Base-by-base conservation (phyloP, 306 rosid species). In the Castanea mollissima region DNA sequence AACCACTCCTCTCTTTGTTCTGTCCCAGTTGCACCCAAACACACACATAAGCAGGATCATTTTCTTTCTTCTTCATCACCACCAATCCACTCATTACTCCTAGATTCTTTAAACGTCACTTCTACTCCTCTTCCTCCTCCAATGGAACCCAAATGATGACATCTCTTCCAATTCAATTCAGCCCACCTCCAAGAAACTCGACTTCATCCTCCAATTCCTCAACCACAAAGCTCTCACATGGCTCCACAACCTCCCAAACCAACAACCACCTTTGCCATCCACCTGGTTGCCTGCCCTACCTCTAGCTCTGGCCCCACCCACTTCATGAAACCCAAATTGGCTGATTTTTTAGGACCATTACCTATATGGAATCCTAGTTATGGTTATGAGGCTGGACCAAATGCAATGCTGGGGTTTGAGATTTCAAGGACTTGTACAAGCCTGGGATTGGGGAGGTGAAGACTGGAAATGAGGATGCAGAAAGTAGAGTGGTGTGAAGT, bases 241-340 rank as follows among this genome's bases (percentile, higher is more conserved):
- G 19, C 71, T n/a, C 51, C 34, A 15, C 25, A 31, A 64, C 74
- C 62, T 73, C 70, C 55, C 58, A 25, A 44, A 7, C 46, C 46
- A 63, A 75, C 14, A 51, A 27, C 68, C 51, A 14, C 76, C 35
- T 79, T 16, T 21, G 88, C 97, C 2, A 91, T 91, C 44, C 97
- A 89, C 75, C 96, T 97, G n/a, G 57, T 73, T 92, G 97, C 20
- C 99, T 97, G 15, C 93, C 97, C 25, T 81, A 89, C 46, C 90
- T 91, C 20, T 94, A 91, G 55, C 74, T 92, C 78, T 83, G 99
- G 82, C 96, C 99, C 25, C 97, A 91, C 38, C 97, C 97, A 10
- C 85, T 94, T 67, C 83, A 97, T 68, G 99, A 94, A 88, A 89
- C 93, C 73, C 99, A 92, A 85, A 80, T 87, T 81, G 98, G 92